Base-by-base conservation (phyloP, 164 flowering plant species). In the Vitis amurensis region DNA sequence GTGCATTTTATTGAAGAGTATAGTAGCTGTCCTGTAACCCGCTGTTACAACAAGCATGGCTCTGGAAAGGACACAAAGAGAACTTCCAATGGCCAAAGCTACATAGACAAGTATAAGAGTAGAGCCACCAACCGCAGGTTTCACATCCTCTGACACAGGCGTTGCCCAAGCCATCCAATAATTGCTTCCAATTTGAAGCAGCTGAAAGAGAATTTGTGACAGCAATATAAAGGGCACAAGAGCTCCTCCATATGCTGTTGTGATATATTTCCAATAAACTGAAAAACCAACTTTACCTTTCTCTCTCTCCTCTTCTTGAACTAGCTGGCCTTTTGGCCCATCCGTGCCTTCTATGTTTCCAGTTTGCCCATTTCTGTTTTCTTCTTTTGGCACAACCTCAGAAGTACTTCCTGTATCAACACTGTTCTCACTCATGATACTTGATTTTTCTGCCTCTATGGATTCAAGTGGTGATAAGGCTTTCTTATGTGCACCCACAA, bases 81-180 rank as follows among this genome's bases (percentile, higher is more conserved):
- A 70, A 76, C 90, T 81, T 64, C 75, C 90, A 59, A 83, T 14
- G 11, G 90, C 82, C 70, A 90, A 78, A 53, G 73, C 80, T 64
- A 83, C 79, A 68, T 83, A 88, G 15, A 90, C 91, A 62, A 75
- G 13, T 49, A 88, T 69, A 12, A 85, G 86, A 44, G 79, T 79
- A 9, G 74, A 70, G 68, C 73, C 73, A 8, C 31, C 50, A 61
- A 87, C 90, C 2, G 74, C 66, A 69, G 89, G 76, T 66, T 71
- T 12, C 12, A 3, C 77, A 67, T 80, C 82, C 62, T 72, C 67
- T 2, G 92, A 85, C 11, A 81, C 78, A 2, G 95, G 91, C 56
- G 87, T 74, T 37, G 89, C 91, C 90, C 83, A 87, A 37, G 90
- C 89, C 89, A 90, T 90, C 95, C 95, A 90, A 50, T 86, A 90